phyloP scores from a whole-genome alignment of 2,329 filamentous ascomycete genomes.

The Epichloe typhina region DNA sequence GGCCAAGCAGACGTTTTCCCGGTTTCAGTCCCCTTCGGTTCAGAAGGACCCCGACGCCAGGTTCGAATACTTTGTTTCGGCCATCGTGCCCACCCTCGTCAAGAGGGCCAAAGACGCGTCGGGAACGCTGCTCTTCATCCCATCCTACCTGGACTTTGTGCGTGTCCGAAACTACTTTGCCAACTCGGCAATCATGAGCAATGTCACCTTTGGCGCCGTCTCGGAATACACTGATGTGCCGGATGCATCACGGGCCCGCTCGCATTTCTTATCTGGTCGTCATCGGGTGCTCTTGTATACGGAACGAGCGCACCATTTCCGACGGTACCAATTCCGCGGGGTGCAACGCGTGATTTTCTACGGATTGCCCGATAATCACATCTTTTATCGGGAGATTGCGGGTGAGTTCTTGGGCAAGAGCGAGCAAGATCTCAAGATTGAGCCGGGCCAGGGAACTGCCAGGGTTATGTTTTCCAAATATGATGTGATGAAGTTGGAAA shows the following conservation, averaged over 20 bases:
- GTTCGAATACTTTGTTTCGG: constrained; percentile 81
- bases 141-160: constrained; percentile 90
- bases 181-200: constrained; percentile 44
- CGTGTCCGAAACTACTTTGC: constrained; percentile 87
- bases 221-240: constrained; percentile 75
- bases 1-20: constrained; percentile 77
- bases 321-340: constrained; percentile 70
- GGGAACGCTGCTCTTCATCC: constrained; percentile 79
- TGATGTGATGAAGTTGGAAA: constrained; percentile 79
- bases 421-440: constrained; percentile 41
- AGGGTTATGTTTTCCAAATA: constrained; percentile 69
- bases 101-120: constrained; percentile 49
- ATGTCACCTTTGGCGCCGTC: constrained; percentile 56
- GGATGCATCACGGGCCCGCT: constrained; percentile 71
- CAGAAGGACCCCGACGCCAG: constrained; percentile 71
- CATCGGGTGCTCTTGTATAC: constrained; percentile 82
- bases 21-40: constrained; percentile 61
- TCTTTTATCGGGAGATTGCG: constrained; percentile 66
- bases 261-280: constrained; percentile 73
- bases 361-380: constrained; percentile 74
- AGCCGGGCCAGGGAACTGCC: constrained; percentile 46
- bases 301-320: constrained; percentile 92
- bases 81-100: constrained; percentile 62
- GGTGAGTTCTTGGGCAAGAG: constrained; percentile 51
- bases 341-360: constrained; percentile 83